Evolutionary conservation across 768 basidiomycete species (phyloP).

Genomic region (Agrocybe chaxingu): DNA sequence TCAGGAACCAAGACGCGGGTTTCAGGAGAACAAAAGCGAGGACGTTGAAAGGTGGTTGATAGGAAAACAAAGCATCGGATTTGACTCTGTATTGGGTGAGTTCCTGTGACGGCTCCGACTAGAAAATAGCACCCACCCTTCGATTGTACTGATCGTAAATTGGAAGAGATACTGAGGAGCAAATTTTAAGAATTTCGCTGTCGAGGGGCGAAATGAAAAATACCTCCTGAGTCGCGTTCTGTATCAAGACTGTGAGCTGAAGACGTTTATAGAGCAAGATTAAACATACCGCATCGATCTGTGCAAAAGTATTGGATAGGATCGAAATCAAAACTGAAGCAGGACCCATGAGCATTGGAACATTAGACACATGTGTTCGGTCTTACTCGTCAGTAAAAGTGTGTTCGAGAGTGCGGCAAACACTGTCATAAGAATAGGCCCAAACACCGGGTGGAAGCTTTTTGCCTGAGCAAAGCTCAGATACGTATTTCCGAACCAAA

Average conservation of each 20-base stretch:
- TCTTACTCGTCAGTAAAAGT: conserved; percentile 74
- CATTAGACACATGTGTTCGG: neutral
- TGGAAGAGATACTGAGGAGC: conserved; percentile 78
- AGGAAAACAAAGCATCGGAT: conserved; percentile 86
- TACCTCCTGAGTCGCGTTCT: conserved; percentile 51
- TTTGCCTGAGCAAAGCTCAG: conserved; percentile 54
- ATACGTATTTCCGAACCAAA: conserved; percentile 82
- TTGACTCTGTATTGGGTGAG: conserved; percentile 56
- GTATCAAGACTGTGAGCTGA: neutral
- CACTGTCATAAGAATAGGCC: conserved; percentile 74
- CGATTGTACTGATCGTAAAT: conserved; percentile 80
- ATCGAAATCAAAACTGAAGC: conserved; percentile 79
- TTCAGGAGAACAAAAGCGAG: conserved; percentile 78
- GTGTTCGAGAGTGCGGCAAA: conserved; percentile 82
- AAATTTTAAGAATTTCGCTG: conserved; percentile 24
- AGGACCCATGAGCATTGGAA: neutral
- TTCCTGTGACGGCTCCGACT: neutral
- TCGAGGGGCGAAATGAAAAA: conserved; percentile 1
- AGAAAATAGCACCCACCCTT: conserved; percentile 53
- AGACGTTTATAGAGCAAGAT: neutral
- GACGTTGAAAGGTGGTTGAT: conserved; percentile 88
- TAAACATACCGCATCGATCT: conserved; percentile 60
- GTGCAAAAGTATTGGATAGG: conserved; percentile 84
- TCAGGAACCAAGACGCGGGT: conserved; percentile 71
- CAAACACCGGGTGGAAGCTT: conserved; percentile 67